A percentile compares a stretch with the other conserved stretches of the same genome.
Conservation (phyloP, 768 basidiomycete genomes). For the Boletus tomentosulus region DNA sequence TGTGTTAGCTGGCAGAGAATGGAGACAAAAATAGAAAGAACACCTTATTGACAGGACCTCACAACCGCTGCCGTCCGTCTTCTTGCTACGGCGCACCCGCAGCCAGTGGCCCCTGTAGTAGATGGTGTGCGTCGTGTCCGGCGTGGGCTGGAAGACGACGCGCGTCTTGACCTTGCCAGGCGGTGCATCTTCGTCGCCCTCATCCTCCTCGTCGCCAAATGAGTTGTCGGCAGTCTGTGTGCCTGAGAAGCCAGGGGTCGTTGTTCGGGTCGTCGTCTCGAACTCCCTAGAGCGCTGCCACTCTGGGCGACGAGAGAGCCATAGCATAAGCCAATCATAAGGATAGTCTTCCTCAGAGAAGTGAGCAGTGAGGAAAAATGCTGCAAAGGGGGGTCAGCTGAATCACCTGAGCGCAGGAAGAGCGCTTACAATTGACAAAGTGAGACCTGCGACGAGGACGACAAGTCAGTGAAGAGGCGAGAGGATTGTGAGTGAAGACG, state of each 20-base stretch:
- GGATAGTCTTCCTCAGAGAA: constrained; percentile 89
- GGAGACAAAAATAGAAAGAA: constrained; percentile 15
- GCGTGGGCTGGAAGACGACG: constrained; percentile 84
- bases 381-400: constrained; percentile 31
- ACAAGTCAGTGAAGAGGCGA: constrained; percentile 10
- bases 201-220: constrained; percentile 47
- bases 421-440: constrained; percentile 77
- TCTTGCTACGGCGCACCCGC: constrained; percentile 65
- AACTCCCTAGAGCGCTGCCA: constrained; percentile 90
- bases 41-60: constrained; percentile 78
- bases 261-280: constrained; percentile 77
- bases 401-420: background rate
- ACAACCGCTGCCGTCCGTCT: constrained; percentile 62
- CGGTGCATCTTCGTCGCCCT: constrained; percentile 43
- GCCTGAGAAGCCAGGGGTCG: constrained; percentile 53
- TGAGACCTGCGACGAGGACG: constrained; percentile 51
- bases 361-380: constrained; percentile 86
- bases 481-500: constrained; percentile 15
- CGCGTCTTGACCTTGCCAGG: constrained; percentile 71
- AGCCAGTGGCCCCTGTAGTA: constrained; percentile 85
- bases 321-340: constrained; percentile 89
- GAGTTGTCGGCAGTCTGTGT: constrained; percentile 49
- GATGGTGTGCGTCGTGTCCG: constrained; percentile 86
- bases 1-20: constrained; percentile 11
- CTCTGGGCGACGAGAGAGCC: constrained; percentile 81